These are phyloP conservation scores for Clarireedia hainanense DNA, from an alignment of 2,329 filamentous ascomycete genomes.

Conservation along the genomic window DNA sequence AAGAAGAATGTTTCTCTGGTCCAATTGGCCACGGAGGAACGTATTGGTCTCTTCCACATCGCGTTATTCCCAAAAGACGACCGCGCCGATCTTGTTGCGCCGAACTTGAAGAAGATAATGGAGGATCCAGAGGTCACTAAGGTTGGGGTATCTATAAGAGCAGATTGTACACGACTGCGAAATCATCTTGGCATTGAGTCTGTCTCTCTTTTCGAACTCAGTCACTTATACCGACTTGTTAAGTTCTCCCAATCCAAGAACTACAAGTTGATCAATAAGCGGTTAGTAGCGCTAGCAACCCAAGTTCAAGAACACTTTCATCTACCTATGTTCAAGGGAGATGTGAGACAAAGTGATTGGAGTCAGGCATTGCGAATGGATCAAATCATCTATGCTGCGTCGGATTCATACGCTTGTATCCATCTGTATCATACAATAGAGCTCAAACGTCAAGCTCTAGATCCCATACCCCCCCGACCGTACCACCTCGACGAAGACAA, in stretches of 20 bases:
- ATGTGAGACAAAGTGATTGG: constrained; percentile 71
- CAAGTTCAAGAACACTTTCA: constrained; percentile 66
- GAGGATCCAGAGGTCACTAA: constrained; percentile 65
- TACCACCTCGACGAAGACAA: constrained; percentile 57
- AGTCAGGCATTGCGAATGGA: constrained; percentile 48
- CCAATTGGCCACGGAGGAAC: constrained; percentile 70
- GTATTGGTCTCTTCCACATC: constrained; percentile 75
- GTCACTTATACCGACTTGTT: constrained; percentile 72
- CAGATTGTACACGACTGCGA: constrained; percentile 59
- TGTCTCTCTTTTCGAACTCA: constrained; percentile 69
- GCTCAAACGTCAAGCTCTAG: constrained; percentile 53
- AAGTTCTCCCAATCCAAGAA: constrained; percentile 49
- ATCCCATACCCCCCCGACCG: constrained; percentile 65
- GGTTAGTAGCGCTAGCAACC: constrained; percentile 54
- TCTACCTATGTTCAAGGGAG: constrained; percentile 68
- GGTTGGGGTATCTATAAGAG: constrained; percentile 67
- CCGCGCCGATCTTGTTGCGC: constrained; percentile 53
- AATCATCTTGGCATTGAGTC: constrained; percentile 58
- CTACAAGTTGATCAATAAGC: constrained; percentile 54
- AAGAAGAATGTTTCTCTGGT: constrained; percentile 72
- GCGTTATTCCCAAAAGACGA: constrained; percentile 48
- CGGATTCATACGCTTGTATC: constrained; percentile 73
- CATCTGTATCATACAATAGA: constrained; percentile 69
- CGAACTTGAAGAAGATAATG: constrained; percentile 63
- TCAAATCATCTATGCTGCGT: constrained; percentile 70